Percentiles rank a stretch among this genome's conserved stretches.
Conservation (phyloP, 305 asterid species). For the Plantago rigida region DNA sequence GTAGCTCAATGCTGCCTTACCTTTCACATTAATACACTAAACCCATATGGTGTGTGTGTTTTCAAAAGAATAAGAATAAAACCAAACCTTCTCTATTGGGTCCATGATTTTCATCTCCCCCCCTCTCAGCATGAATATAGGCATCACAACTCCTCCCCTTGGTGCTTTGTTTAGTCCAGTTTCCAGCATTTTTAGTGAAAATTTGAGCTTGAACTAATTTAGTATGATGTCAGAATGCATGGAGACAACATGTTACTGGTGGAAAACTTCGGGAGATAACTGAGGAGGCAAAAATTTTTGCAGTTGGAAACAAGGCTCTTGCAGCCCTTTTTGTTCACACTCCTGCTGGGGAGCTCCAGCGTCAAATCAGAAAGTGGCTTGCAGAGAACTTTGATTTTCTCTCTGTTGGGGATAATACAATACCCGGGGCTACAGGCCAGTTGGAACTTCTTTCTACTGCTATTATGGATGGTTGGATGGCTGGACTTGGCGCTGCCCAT, state of each 20-base stretch:
- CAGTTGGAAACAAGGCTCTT: slow-evolving; percentile 81
- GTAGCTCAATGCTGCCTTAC: slow-evolving; percentile 35
- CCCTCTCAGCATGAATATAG: not conserved
- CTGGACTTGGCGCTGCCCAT: slow-evolving; percentile 96
- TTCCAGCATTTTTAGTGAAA: slow-evolving; percentile 2
- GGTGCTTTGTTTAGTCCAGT: slow-evolving; percentile 7
- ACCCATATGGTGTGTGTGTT: not conserved
- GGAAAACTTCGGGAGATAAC: slow-evolving; percentile 95
- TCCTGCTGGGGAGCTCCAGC: slow-evolving; percentile 99
- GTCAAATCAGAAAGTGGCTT: slow-evolving; percentile 95
- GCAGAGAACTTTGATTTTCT: slow-evolving; percentile 93
- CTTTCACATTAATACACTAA: slow-evolving; percentile 12
- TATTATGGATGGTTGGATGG: slow-evolving; percentile 99
- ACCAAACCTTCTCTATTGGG: not conserved
- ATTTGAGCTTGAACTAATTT: slow-evolving; percentile 20
- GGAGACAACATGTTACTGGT: slow-evolving; percentile 97
- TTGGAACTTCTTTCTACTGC: slow-evolving; percentile 98
- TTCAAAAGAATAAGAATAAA: not conserved
- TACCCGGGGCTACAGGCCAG: slow-evolving; percentile 90
- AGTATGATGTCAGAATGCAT: slow-evolving; percentile 54
- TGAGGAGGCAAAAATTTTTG: slow-evolving; percentile 81
- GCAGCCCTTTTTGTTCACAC: slow-evolving; percentile 96
- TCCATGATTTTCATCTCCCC: not conserved
- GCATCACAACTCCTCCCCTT: slow-evolving; percentile 1
- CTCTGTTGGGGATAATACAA: slow-evolving; percentile 64